Evolutionary conservation across 106 monocot genomes (phyloP).

Genomic region (Chionographis japonica): DNA sequence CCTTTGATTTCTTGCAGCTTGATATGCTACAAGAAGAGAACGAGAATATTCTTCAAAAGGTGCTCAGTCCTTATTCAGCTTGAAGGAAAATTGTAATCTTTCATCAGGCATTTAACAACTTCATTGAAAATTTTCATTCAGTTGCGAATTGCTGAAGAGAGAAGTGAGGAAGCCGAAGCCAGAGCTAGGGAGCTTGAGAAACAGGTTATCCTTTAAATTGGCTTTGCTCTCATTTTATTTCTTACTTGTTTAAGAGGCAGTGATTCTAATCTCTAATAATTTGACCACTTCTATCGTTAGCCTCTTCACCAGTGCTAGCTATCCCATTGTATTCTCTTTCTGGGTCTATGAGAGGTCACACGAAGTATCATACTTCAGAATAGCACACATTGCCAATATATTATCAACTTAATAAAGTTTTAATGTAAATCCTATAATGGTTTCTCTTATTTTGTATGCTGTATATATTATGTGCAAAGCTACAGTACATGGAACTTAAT

Average conservation of each 20-base stretch:
- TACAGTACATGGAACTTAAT: neutral
- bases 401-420: too few relatives aligned
- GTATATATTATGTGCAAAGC: neutral
- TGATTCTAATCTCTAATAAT: too few relatives aligned
- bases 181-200: conserved; percentile 87
- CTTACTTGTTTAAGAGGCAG: neutral
- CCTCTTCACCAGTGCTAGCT: too few relatives aligned
- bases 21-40: conserved; percentile 99
- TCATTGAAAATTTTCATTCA: conserved; percentile 18
- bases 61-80: conserved; percentile 9
- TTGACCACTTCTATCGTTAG: too few relatives aligned
- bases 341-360: too few relatives aligned
- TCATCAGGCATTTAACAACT: neutral
- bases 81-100: neutral
- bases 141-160: conserved; percentile 69
- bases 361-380: too few relatives aligned
- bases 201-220: conserved; percentile 39
- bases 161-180: conserved; percentile 65
- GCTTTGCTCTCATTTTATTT: neutral
- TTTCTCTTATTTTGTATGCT: neutral
- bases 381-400: too few relatives aligned
- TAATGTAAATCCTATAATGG: too few relatives aligned
- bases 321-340: too few relatives aligned
- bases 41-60: conserved; percentile 80
- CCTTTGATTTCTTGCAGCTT: conserved; percentile 46